A percentile compares a stretch with the other conserved stretches of the same genome.
Conservation (phyloP, 164 flowering plant genomes). For the Kingdonia uniflora region DNA sequence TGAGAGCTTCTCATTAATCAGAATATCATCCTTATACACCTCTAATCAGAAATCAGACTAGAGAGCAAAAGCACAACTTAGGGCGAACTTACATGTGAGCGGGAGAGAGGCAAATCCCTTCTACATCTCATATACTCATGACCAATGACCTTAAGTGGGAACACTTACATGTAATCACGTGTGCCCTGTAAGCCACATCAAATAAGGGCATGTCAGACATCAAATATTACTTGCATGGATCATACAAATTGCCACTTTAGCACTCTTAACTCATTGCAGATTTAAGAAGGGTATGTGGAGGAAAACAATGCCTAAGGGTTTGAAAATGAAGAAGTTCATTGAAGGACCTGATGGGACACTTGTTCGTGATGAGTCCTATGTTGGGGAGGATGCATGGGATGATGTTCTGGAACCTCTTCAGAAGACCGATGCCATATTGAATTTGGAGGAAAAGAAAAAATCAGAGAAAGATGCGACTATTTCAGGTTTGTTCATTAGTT, state of each 20-base stretch:
- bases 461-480: slow-evolving; percentile 47
- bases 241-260: background rate
- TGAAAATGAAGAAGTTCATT: slow-evolving; percentile 70
- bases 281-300: slow-evolving; percentile 84
- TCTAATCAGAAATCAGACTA: background rate
- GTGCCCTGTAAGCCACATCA: too few relatives aligned
- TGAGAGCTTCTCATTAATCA: too few relatives aligned
- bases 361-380: slow-evolving; percentile 65
- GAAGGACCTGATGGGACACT: slow-evolving; percentile 74
- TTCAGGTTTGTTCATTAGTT: slow-evolving; percentile 38
- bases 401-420: slow-evolving; percentile 47
- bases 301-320: slow-evolving; percentile 83
- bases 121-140: too few relatives aligned
- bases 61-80: too few relatives aligned
- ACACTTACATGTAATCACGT: too few relatives aligned
- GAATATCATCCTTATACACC: background rate
- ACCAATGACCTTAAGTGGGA: too few relatives aligned
- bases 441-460: slow-evolving; percentile 38
- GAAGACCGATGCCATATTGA: slow-evolving; percentile 31
- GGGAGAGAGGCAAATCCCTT: too few relatives aligned
- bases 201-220: too few relatives aligned
- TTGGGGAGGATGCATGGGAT: slow-evolving; percentile 96
- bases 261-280: slow-evolving; percentile 26
- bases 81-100: too few relatives aligned
- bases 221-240: too few relatives aligned